Percentiles rank a stretch among this genome's conserved stretches.
Conservation (phyloP, 2,329 filamentous ascomycete genomes). For the Sordariomycetes sp. region DNA sequence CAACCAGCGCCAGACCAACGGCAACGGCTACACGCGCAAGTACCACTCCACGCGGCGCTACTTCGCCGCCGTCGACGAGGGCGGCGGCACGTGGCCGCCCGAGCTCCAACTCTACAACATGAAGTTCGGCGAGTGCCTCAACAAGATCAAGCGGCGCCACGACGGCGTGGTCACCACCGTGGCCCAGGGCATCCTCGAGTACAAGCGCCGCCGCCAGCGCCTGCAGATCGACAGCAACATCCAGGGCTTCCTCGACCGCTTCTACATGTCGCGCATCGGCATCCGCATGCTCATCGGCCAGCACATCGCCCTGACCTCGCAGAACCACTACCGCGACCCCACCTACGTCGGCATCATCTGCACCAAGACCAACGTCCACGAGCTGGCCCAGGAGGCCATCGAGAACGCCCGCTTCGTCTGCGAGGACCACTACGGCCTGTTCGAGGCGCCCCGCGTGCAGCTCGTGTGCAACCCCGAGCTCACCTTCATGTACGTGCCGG, state of each 20-base stretch:
- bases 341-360: constrained; percentile 98
- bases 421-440: constrained; percentile 95
- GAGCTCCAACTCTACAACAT: constrained; percentile 92
- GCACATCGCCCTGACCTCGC: constrained; percentile 93
- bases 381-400: constrained; percentile 92
- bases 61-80: constrained; percentile 88
- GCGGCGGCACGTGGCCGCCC: constrained; percentile 81
- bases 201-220: constrained; percentile 89
- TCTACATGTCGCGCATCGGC: constrained; percentile 99
- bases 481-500: constrained; percentile 98
- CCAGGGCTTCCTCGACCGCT: constrained; percentile 93
- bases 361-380: constrained; percentile 93
- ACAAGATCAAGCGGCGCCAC: constrained; percentile 91
- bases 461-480: constrained; percentile 90
- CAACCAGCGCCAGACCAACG: constrained; percentile 33
- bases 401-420: constrained; percentile 99
- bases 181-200: constrained; percentile 94
- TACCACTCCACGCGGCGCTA: constrained; percentile 57
- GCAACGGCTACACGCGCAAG: constrained; percentile 34
- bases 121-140: constrained; percentile 76
- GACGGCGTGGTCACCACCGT: constrained; percentile 97
- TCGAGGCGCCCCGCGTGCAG: constrained; percentile 93
- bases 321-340: constrained; percentile 78
- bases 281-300: constrained; percentile 99
- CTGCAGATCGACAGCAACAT: constrained; percentile 99